Evolutionary conservation across 2,329 filamentous ascomycete species (phyloP).

Genomic region (Purpureocillium takamizusanense): DNA sequence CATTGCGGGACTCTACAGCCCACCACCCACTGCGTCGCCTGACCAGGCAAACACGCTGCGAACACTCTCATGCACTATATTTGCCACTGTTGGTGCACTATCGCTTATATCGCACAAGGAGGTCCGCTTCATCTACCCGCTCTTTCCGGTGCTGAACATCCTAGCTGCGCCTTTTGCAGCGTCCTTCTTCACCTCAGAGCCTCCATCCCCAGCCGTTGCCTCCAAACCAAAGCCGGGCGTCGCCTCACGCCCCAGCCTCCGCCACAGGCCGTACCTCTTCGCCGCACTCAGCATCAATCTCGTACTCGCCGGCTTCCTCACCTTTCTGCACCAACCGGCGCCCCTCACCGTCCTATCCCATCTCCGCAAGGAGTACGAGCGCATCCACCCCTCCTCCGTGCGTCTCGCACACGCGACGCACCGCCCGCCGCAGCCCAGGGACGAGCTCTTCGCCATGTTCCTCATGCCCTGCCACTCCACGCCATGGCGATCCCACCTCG

Average conservation of each 20-base stretch:
- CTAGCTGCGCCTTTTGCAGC: slow-evolving; percentile 61
- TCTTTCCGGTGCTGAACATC: slow-evolving; percentile 79
- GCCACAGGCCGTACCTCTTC: slow-evolving; percentile 47
- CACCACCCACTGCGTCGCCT: slow-evolving; percentile 22
- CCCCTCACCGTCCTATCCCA: slow-evolving; percentile 65
- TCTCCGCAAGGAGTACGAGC: slow-evolving; percentile 65
- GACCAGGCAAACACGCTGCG: slow-evolving; percentile 22
- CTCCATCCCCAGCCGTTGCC: slow-evolving; percentile 16
- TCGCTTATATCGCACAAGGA: slow-evolving; percentile 90
- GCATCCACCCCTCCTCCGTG: slow-evolving; percentile 32
- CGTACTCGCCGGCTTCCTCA: slow-evolving; percentile 63
- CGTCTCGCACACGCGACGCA: slow-evolving; percentile 10
- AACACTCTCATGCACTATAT: slow-evolving; percentile 45
- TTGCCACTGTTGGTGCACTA: slow-evolving; percentile 52
- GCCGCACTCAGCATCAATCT: slow-evolving; percentile 57
- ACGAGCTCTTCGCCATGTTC: slow-evolving; percentile 63
- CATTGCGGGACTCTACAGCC: slow-evolving; percentile 52
- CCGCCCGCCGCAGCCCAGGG: slow-evolving; percentile 12
- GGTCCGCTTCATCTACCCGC: slow-evolving; percentile 90
- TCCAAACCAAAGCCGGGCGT: slow-evolving; percentile 9
- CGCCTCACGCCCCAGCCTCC: slow-evolving; percentile 24
- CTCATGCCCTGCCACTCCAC: slow-evolving; percentile 95
- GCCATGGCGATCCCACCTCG: slow-evolving; percentile 83
- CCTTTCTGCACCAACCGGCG: slow-evolving; percentile 71
- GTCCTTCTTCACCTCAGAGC: slow-evolving; percentile 48